Percentiles rank a stretch among this genome's conserved stretches.
Conservation (phyloP, 2,329 filamentous ascomycete species). For the Alternaria ethzedia region DNA sequence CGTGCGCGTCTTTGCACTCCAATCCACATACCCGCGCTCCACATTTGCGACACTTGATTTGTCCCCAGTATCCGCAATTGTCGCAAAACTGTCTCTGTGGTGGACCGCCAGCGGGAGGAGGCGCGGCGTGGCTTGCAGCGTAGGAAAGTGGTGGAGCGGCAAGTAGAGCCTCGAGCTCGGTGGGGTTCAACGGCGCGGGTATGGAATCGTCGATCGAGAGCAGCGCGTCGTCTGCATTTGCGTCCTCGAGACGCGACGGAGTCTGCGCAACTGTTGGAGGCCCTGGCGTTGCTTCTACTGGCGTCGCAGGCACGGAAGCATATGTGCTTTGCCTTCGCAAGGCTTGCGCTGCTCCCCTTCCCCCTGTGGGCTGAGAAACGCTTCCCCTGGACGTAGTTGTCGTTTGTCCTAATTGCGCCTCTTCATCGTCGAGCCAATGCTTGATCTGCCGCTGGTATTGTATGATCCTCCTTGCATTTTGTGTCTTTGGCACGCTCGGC, state of each 20-base stretch:
- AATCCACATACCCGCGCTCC: constrained; percentile 79
- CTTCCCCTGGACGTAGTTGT: constrained; percentile 22
- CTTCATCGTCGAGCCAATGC: constrained; percentile 81
- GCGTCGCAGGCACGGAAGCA: constrained; percentile 33
- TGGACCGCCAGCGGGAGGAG: constrained; percentile 54
- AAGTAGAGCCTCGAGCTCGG: constrained; percentile 69
- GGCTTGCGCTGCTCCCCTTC: constrained; percentile 23
- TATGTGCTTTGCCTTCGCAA: constrained; percentile 33
- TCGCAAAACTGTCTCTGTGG: constrained; percentile 71
- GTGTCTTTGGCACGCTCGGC: constrained; percentile 58
- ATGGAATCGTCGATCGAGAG: constrained; percentile 61
- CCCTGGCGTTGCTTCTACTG: constrained; percentile 34
- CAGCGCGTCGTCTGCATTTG: constrained; percentile 57
- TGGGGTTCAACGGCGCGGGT: constrained; percentile 64
- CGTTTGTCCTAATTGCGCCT: constrained; percentile 65
- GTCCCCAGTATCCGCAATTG: constrained; percentile 82
- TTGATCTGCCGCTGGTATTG: constrained; percentile 82
- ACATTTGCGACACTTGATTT: constrained; percentile 77
- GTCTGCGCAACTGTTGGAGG: constrained; percentile 13
- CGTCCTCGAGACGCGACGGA: constrained; percentile 17
- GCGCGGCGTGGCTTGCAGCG: constrained; percentile 62
- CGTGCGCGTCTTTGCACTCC: constrained; percentile 74
- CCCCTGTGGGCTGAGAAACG: constrained; percentile 11
- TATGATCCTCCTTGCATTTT: constrained; percentile 73
- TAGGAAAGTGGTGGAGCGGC: constrained; percentile 71